These are phyloP conservation scores for Phytophthora lateralis DNA, from an alignment of 352 stramenopile genomes.

Conservation along the genomic window DNA sequence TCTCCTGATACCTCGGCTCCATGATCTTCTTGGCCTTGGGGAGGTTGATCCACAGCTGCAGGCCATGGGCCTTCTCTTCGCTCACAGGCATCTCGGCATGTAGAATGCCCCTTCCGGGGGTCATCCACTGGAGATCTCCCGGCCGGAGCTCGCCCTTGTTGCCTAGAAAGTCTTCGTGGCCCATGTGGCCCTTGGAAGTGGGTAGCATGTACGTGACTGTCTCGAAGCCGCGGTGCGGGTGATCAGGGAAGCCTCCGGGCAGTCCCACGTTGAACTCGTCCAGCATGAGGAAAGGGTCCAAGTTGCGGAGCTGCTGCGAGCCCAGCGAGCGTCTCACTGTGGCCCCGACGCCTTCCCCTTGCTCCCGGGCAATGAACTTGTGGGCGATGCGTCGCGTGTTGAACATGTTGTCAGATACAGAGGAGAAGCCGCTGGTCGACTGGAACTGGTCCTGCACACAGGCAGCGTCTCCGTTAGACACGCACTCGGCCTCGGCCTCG, in stretches of 20 bases:
- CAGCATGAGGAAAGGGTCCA: conserved; percentile 69
- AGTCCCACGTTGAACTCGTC: conserved; percentile 59
- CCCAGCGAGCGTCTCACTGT: conserved; percentile 61
- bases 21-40: conserved; percentile 53
- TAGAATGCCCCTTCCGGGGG: conserved; percentile 50
- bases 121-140: conserved; percentile 72
- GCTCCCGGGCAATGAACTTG: conserved; percentile 63
- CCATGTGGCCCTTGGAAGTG: conserved; percentile 74
- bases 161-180: conserved; percentile 84
- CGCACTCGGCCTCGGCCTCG: conserved; percentile 24
- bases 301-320: conserved; percentile 47
- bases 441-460: conserved; percentile 26
- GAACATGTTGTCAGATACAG: conserved; percentile 28
- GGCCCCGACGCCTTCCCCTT: conserved; percentile 59
- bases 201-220: conserved; percentile 92
- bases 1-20: conserved; percentile 59
- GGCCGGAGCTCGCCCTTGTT: conserved; percentile 56
- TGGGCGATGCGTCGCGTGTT: conserved; percentile 43
- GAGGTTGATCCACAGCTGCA: conserved; percentile 66
- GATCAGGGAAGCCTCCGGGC: conserved; percentile 87
- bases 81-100: conserved; percentile 57
- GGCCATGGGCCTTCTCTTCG: conserved; percentile 39
- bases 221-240: conserved; percentile 92
- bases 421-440: conserved; percentile 11
- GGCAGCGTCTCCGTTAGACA: conserved; percentile 31